A percentile compares a stretch with the other conserved stretches of the same genome.
These are phyloP conservation scores for Ceriops tagal DNA, from an alignment of 345 rosid species.

Conservation along the genomic window DNA sequence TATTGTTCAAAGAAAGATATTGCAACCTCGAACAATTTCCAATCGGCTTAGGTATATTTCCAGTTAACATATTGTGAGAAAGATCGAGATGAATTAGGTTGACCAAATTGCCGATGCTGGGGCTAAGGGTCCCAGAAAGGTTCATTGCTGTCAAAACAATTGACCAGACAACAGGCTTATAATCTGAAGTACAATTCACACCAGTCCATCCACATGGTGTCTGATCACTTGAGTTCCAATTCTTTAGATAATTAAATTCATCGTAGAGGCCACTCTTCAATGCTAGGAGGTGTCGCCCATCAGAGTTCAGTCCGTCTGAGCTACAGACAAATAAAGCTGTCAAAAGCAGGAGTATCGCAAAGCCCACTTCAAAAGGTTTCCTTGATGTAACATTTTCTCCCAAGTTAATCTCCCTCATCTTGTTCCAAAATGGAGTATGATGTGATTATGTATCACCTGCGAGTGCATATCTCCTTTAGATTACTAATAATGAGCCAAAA, in stretches of 20 bases:
- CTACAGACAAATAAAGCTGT: conserved; percentile 5
- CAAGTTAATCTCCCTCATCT: conserved; percentile 23
- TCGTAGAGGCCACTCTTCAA: conserved; percentile 54
- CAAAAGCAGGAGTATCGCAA: conserved; percentile 29
- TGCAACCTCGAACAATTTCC: conserved; percentile 40
- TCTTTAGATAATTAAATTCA: conserved; percentile 39
- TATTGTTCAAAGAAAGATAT: conserved; percentile 51
- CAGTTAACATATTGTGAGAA: conserved; percentile 50
- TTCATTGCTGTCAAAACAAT: conserved; percentile 48
- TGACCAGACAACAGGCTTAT: conserved; percentile 41
- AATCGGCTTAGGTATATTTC: conserved; percentile 43
- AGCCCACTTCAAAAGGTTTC: conserved; percentile 29
- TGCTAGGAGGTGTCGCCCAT: conserved; percentile 32
- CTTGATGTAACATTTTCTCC: conserved; percentile 14
- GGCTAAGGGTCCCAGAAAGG: conserved; percentile 59
- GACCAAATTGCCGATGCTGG: conserved; percentile 42
- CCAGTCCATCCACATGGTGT: conserved; percentile 73
- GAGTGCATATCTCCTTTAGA: conserved; percentile 4
- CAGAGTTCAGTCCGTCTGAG: conserved; percentile 27
- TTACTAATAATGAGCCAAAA: conserved; percentile 6
- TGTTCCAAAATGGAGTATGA: conserved; percentile 9
- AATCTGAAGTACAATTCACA: conserved; percentile 43
- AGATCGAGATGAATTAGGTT: conserved; percentile 36
- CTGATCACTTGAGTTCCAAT: conserved; percentile 54
- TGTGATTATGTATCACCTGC: conserved; percentile 25